phyloP scores from a whole-genome alignment of 345 rosid species.

The Clausena lansium region DNA sequence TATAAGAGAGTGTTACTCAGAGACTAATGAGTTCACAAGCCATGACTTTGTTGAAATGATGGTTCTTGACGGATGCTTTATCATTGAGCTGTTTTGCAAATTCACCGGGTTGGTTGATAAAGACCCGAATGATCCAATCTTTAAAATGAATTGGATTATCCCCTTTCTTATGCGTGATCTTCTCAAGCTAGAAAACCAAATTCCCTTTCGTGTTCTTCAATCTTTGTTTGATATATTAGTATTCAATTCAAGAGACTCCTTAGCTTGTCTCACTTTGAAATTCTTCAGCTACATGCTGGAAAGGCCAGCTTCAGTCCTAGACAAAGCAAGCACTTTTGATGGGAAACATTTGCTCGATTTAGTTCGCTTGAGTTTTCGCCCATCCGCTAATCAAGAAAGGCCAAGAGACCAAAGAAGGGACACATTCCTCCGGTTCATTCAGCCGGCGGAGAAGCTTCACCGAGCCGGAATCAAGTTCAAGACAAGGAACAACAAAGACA shows the following conservation, averaged over 20 bases:
- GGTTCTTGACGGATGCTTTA: constrained; percentile 21
- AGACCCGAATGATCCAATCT: constrained; percentile 15
- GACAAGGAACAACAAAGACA: neutral
- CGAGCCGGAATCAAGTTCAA: constrained; percentile 15
- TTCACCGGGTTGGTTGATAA: neutral
- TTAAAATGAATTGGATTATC: constrained; percentile 2
- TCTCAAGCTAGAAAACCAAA: constrained; percentile 24
- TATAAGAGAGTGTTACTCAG: constrained; percentile 15
- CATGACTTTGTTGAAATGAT: constrained; percentile 17
- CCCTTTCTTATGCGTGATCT: constrained; percentile 18
- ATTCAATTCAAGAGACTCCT: neutral
- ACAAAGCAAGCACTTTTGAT: neutral
- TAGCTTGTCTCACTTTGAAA: neutral
- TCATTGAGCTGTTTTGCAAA: constrained; percentile 5
- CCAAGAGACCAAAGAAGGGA: neutral
- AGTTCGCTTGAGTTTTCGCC: constrained; percentile 11
- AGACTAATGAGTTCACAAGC: neutral
- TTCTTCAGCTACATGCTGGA: constrained; percentile 13
- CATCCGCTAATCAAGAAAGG: neutral
- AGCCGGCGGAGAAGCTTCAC: constrained; percentile 8
- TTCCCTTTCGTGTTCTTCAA: constrained; percentile 20
- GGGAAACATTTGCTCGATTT: constrained; percentile 14
- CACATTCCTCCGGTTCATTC: neutral
- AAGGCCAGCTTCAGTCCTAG: neutral
- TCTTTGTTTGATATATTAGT: neutral